A percentile compares a stretch with the other conserved stretches of the same genome.
phyloP scores from a whole-genome alignment of 306 rosid species.

The Macrotyloma uniflorum region DNA sequence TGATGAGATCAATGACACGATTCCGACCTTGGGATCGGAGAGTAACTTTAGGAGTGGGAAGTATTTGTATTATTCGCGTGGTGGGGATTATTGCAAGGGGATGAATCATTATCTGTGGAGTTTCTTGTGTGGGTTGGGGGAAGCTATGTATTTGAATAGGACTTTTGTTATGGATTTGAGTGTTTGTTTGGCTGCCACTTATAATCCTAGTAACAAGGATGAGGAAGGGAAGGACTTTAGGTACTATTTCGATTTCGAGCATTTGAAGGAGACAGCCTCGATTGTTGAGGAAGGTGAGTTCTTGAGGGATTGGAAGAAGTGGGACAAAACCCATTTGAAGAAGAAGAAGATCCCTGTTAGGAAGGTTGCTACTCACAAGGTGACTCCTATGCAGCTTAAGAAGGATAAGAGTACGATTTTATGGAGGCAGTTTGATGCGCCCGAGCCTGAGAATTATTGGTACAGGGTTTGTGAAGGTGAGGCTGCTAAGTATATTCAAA shows the following conservation, averaged over 20 bases:
- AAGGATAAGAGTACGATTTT: conserved; percentile 73
- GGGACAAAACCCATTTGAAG: conserved; percentile 72
- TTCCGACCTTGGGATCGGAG: conserved; percentile 81
- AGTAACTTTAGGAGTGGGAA: conserved; percentile 77
- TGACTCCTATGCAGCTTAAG: conserved; percentile 82
- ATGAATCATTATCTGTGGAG: conserved; percentile 98
- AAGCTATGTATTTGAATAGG: conserved; percentile 91
- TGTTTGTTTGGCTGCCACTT: conserved; percentile 70
- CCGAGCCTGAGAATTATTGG: conserved; percentile 98
- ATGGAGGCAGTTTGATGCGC: conserved; percentile 90
- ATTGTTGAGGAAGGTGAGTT: conserved; percentile 93
- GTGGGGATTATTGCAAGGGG: conserved; percentile 98
- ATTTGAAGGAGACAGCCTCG: conserved; percentile 82
- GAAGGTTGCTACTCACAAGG: conserved; percentile 74
- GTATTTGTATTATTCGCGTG: conserved; percentile 93
- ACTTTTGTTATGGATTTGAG: conserved; percentile 97
- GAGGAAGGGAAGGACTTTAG: conserved; percentile 97
- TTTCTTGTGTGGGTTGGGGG: conserved; percentile 96
- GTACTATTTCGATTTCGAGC: conserved; percentile 95
- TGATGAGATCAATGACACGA: conserved; percentile 91
- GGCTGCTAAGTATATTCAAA: conserved; percentile 78
- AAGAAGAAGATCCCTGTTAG: conserved; percentile 67
- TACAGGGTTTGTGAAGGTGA: conserved; percentile 95
- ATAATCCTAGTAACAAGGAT: conserved; percentile 73
- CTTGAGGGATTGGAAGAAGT: conserved; percentile 81